These are phyloP conservation scores for Cladobotryum mycophilum DNA, from an alignment of 2,329 filamentous ascomycete species.

Conservation along the genomic window DNA sequence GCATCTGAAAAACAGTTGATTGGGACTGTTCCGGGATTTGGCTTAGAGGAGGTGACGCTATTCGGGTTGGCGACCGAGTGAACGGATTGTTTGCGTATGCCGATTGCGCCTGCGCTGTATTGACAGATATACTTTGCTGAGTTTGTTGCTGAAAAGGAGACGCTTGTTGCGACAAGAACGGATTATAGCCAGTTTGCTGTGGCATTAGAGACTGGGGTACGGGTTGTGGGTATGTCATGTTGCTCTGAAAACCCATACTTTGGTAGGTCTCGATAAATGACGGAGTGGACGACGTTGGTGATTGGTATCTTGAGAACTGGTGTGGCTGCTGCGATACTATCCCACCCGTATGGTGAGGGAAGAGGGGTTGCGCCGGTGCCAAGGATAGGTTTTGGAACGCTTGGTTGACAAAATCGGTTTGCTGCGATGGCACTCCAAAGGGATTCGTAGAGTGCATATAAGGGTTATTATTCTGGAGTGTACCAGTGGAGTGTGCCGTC, in stretches of 20 bases:
- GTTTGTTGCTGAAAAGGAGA: constrained; percentile 26
- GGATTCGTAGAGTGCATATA: constrained; percentile 60
- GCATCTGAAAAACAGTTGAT: constrained; percentile 34
- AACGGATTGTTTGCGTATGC: constrained; percentile 42
- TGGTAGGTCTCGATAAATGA: constrained; percentile 36
- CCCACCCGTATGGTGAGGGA: constrained; percentile 70
- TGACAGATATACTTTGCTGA: constrained; percentile 35
- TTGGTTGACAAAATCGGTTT: constrained; percentile 47
- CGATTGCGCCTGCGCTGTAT: constrained; percentile 30
- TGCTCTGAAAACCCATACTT: constrained; percentile 34
- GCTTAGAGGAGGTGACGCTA: constrained; percentile 43
- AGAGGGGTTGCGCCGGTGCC: constrained; percentile 54
- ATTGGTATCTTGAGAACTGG: constrained; percentile 37
- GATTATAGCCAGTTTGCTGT: constrained; percentile 43
- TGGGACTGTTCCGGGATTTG: constrained; percentile 50
- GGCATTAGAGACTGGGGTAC: constrained; percentile 30
- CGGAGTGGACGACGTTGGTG: constrained; percentile 36
- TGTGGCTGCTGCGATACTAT: constrained; percentile 35
- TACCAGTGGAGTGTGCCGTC: constrained; percentile 60
- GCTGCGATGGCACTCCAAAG: constrained; percentile 49
- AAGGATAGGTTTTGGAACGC: constrained; percentile 73
- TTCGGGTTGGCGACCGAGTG: constrained; percentile 41
- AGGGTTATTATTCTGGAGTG: constrained; percentile 50
- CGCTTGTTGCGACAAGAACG: constrained; percentile 40
- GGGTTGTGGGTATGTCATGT: constrained; percentile 36